A percentile compares a stretch with the other conserved stretches of the same genome.
Evolutionary conservation across 2,329 filamentous ascomycete genomes (phyloP).

Genomic region (Escovopsis sp.): DNA sequence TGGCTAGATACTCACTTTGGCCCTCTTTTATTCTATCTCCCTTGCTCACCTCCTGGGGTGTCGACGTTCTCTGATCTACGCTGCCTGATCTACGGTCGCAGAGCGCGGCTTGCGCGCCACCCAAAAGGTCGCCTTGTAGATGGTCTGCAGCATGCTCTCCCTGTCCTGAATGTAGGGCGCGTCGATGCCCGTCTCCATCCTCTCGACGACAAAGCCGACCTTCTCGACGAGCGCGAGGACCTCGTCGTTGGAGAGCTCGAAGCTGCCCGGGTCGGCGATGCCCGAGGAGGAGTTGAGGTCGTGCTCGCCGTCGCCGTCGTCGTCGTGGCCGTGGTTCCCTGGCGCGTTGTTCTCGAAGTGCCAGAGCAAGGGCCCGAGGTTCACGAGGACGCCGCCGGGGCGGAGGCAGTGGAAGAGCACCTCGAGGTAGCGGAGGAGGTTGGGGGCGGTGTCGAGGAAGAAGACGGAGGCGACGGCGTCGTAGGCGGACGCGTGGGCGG

Average conservation of each 20-base stretch:
- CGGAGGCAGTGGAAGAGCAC: conserved; percentile 66
- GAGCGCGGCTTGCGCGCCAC: conserved; percentile 54
- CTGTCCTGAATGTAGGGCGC: conserved; percentile 81
- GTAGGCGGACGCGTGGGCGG: conserved; percentile 46
- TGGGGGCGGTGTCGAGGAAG: conserved; percentile 94
- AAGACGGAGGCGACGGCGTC: conserved; percentile 83
- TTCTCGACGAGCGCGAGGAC: conserved; percentile 59
- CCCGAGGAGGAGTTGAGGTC: conserved; percentile 41
- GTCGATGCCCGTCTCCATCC: conserved; percentile 40
- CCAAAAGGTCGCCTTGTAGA: conserved; percentile 74
- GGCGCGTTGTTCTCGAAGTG: conserved; percentile 73
- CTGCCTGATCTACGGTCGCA: neutral
- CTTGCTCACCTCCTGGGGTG: no score
- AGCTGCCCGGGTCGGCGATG: conserved; percentile 77
- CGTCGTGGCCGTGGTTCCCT: conserved; percentile 38
- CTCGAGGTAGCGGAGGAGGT: conserved; percentile 79
- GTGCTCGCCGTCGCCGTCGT: conserved; percentile 35
- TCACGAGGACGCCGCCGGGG: conserved; percentile 69
- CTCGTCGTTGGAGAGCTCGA: conserved; percentile 84
- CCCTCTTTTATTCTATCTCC: no score
- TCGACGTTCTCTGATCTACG: no score
- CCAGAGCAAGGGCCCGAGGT: conserved; percentile 85
- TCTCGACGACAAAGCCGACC: conserved; percentile 64
- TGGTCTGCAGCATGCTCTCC: conserved; percentile 72
- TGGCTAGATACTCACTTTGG: no score